A percentile compares a stretch with the other conserved stretches of the same genome.
phyloP scores from a whole-genome alignment of 73 alveolate genomes.

The Paramecium pentaurelia region DNA sequence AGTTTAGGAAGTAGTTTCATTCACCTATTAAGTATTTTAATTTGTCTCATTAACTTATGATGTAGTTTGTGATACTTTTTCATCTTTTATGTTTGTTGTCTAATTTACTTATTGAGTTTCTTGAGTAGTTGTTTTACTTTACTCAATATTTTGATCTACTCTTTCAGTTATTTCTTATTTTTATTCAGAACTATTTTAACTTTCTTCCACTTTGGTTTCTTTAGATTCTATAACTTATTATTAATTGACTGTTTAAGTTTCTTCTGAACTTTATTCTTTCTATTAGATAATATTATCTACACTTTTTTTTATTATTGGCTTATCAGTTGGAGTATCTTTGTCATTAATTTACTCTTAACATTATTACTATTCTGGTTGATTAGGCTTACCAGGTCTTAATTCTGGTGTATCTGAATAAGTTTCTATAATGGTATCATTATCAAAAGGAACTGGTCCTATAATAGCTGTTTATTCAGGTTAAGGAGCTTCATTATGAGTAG shows the following conservation, averaged over 20 bases:
- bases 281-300: background rate
- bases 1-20: background rate
- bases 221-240: background rate
- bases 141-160: background rate
- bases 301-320: background rate
- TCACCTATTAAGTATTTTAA: too few species aligned
- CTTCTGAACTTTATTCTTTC: background rate
- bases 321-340: background rate
- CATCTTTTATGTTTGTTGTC: too few species aligned
- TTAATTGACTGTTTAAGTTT: background rate
- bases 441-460: background rate
- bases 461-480: background rate
- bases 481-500: background rate
- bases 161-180: background rate
- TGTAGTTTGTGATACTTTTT: too few species aligned
- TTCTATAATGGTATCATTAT: background rate
- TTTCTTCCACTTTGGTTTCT: background rate
- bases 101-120: background rate
- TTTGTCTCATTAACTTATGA: too few species aligned
- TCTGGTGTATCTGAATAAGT: background rate
- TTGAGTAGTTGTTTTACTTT: background rate
- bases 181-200: background rate
- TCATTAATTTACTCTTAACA: background rate
- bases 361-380: background rate
- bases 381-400: background rate